Percentiles rank a stretch among this genome's conserved stretches.
Evolutionary conservation across 495 filamentous ascomycete species (phyloP).

Genomic region (Podospora didyma): DNA sequence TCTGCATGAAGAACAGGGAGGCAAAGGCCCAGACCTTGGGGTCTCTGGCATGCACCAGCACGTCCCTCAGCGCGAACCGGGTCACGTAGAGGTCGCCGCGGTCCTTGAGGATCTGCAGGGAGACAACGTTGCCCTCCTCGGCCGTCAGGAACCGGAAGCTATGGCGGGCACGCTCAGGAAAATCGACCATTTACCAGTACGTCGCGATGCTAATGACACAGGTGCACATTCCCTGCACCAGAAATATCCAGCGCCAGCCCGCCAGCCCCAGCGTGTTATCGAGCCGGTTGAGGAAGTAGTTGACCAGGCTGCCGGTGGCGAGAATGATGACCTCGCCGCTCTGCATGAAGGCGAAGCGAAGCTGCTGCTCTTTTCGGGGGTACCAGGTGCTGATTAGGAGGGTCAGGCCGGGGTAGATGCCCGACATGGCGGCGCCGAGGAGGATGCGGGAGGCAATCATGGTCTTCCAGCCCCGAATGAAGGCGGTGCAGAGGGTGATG

Average conservation of each 20-base stretch:
- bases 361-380: constrained; percentile 65
- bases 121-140: constrained; percentile 53
- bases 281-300: constrained; percentile 65
- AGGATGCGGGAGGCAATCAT: constrained; percentile 71
- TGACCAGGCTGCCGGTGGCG: constrained; percentile 68
- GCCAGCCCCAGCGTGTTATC: constrained; percentile 55
- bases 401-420: constrained; percentile 68
- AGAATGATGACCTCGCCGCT: constrained; percentile 63
- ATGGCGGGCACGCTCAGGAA: constrained; percentile 61
- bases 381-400: constrained; percentile 75
- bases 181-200: constrained; percentile 79
- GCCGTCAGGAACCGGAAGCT: constrained; percentile 62
- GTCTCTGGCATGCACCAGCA: constrained; percentile 60
- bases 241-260: constrained; percentile 76
- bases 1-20: constrained; percentile 68
- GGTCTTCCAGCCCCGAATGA: constrained; percentile 64
- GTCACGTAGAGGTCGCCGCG: constrained; percentile 62
- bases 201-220: constrained; percentile 62
- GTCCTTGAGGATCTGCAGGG: constrained; percentile 57
- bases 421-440: constrained; percentile 64
- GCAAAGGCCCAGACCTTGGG: constrained; percentile 71
- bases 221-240: constrained; percentile 63
- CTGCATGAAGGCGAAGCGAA: constrained; percentile 71
- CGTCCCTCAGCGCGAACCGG: constrained; percentile 55
- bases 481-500: constrained; percentile 70